Evolutionary conservation across 2,329 filamentous ascomycete species (phyloP).

Genomic region (Tolypocladium endophyticum): DNA sequence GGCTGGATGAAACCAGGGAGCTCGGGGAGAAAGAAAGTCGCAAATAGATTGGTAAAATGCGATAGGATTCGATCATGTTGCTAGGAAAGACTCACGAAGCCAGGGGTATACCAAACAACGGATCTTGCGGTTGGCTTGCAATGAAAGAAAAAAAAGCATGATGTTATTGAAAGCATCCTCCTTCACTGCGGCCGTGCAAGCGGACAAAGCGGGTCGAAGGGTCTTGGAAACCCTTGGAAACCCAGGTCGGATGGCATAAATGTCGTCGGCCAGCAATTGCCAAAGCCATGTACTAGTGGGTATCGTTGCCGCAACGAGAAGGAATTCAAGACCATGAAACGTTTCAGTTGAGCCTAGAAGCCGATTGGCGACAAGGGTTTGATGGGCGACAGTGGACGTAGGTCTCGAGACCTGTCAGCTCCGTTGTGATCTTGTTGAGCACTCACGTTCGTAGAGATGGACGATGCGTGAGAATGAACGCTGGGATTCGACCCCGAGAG

Average conservation of each 20-base stretch:
- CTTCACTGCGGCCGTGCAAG: not conserved
- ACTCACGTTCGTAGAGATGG: slow-evolving; percentile 35
- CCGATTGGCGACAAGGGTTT: slow-evolving; percentile 55
- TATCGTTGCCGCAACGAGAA: slow-evolving; percentile 4
- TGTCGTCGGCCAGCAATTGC: not conserved
- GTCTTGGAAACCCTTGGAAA: not conserved
- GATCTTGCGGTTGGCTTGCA: not conserved
- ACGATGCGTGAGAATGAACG: slow-evolving; percentile 30
- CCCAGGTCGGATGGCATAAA: not conserved
- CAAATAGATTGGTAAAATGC: not conserved
- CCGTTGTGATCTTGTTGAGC: slow-evolving; percentile 27
- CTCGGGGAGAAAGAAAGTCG: not conserved
- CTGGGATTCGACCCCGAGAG: slow-evolving; percentile 32
- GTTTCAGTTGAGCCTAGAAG: slow-evolving; percentile 25
- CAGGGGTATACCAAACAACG: slow-evolving; percentile 16
- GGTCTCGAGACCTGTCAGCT: slow-evolving; percentile 22
- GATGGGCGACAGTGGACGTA: slow-evolving; percentile 53
- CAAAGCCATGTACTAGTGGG: slow-evolving; percentile 1
- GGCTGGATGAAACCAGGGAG: not conserved
- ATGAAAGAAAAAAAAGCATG: not conserved
- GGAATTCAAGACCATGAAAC: slow-evolving; percentile 1
- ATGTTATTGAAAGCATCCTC: not conserved
- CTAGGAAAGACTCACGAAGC: not conserved
- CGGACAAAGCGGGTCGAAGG: not conserved
- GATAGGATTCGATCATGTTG: not conserved